Conservation (phyloP, 176 grass and related monocot genomes). For the Triticum dicoccoides region DNA sequence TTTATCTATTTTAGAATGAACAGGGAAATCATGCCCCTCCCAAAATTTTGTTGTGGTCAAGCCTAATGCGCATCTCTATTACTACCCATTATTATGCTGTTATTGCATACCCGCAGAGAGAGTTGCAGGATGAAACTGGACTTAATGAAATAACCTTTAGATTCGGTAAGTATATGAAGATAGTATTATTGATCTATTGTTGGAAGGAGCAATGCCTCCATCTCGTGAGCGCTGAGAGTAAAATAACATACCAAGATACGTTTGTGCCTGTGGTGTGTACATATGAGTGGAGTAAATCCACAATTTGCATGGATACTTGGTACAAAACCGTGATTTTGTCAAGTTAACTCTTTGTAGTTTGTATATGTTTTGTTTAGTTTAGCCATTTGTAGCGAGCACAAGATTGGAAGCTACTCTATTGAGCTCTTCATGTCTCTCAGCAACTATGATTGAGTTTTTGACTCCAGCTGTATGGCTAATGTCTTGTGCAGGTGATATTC, state of each 20-base stretch:
- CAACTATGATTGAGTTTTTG: not conserved
- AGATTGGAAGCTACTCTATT: conserved; percentile 4
- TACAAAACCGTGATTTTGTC: not conserved
- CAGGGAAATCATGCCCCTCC: not conserved
- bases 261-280: not conserved
- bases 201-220: not conserved
- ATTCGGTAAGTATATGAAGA: not conserved
- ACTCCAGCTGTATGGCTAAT: conserved; percentile 1
- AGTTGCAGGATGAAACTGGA: not conserved
- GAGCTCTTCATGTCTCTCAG: not conserved
- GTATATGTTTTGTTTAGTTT: not conserved
- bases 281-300: not conserved
- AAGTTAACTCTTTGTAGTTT: not conserved
- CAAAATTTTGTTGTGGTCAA: not conserved
- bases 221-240: not conserved
- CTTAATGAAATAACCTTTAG: conserved; percentile 9
- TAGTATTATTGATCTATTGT: not conserved
- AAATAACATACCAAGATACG: not conserved
- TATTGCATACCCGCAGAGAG: not conserved
- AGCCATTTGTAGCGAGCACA: not conserved
- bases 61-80: not conserved
- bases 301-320: not conserved
- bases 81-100: not conserved
- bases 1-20: not conserved
- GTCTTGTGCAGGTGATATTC: conserved; percentile 79